Conservation (phyloP, 2,329 filamentous ascomycete genomes). For the Arachnomyces sp. region DNA sequence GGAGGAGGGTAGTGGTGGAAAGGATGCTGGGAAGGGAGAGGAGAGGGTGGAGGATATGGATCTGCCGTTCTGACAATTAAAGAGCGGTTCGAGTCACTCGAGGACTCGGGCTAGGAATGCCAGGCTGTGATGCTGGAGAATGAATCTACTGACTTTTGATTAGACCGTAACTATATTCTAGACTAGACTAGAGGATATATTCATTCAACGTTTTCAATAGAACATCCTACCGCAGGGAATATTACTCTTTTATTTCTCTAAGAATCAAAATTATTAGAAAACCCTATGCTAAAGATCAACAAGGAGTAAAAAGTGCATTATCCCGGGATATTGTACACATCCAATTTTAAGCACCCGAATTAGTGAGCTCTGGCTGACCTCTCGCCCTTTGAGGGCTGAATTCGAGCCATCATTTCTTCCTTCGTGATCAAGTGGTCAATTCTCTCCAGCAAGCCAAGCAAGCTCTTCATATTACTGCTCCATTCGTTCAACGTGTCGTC, state of each 20-base stretch:
- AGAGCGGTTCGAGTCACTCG: conserved; percentile 6
- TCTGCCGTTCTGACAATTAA: conserved; percentile 50
- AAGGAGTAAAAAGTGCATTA: too few relatives aligned
- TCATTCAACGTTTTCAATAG: too few relatives aligned
- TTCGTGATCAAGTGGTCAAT: conserved; percentile 98
- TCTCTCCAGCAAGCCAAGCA: conserved; percentile 75
- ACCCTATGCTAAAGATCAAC: too few relatives aligned
- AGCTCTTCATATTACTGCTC: conserved; percentile 95
- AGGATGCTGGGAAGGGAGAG: conserved; percentile 33
- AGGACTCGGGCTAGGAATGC: conserved; percentile 5
- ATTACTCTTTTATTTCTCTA: too few relatives aligned
- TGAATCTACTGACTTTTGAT: too few relatives aligned
- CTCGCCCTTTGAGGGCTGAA: conserved; percentile 55
- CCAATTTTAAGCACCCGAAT: conserved; percentile 6
- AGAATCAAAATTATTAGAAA: too few relatives aligned
- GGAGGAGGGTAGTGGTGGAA: conserved; percentile 26
- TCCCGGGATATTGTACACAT: conserved; percentile 2
- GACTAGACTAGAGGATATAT: too few relatives aligned
- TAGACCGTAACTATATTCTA: too few relatives aligned
- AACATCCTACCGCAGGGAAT: too few relatives aligned
- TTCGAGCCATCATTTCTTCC: conserved; percentile 99
- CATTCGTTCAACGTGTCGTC: conserved; percentile 97
- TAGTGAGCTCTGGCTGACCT: conserved; percentile 30
- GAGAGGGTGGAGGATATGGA: conserved; percentile 62
- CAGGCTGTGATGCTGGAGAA: background rate